These are phyloP conservation scores for Basipetospora chlamydospora DNA, from an alignment of 2,329 filamentous ascomycete genomes.

Conservation along the genomic window DNA sequence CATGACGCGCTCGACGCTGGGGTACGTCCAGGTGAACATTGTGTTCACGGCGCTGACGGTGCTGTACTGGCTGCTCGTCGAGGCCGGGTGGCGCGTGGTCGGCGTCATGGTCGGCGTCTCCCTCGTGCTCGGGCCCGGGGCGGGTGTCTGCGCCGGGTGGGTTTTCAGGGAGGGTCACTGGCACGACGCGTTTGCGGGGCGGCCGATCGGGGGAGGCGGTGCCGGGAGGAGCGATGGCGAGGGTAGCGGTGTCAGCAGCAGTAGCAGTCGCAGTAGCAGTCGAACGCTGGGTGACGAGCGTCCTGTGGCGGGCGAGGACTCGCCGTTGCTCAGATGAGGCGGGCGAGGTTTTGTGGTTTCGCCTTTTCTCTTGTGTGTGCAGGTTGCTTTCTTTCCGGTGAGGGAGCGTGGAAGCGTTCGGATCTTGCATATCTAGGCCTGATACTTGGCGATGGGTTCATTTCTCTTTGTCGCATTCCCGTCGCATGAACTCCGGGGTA, in stretches of 20 bases:
- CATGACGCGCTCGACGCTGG: slow-evolving; percentile 31
- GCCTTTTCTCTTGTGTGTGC: too few species aligned
- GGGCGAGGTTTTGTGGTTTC: background rate
- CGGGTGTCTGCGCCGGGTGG: slow-evolving; percentile 23
- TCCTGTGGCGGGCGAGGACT: slow-evolving; percentile 16
- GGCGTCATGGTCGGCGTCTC: slow-evolving; percentile 16
- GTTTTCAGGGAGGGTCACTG: slow-evolving; percentile 19
- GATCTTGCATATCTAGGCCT: too few species aligned
- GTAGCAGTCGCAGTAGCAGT: too few species aligned
- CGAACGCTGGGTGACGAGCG: slow-evolving; percentile 5
- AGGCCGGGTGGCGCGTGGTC: slow-evolving; percentile 29
- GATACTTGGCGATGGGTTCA: too few species aligned
- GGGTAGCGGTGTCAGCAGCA: background rate
- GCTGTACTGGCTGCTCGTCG: slow-evolving; percentile 38
- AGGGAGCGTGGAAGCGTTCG: too few species aligned
- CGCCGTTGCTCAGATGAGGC: slow-evolving; percentile 17
- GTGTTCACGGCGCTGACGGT: slow-evolving; percentile 31
- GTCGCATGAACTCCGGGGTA: too few species aligned
- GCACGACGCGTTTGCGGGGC: slow-evolving; percentile 2
- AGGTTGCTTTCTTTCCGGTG: too few species aligned
- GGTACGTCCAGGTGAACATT: slow-evolving; percentile 31
- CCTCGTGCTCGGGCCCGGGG: slow-evolving; percentile 22
- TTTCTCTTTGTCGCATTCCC: too few species aligned
- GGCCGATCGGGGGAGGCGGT: background rate
- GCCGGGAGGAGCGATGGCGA: background rate